Conservation (phyloP, 1,284 basidiomycete species). For the Phellinidium pouzarii region DNA sequence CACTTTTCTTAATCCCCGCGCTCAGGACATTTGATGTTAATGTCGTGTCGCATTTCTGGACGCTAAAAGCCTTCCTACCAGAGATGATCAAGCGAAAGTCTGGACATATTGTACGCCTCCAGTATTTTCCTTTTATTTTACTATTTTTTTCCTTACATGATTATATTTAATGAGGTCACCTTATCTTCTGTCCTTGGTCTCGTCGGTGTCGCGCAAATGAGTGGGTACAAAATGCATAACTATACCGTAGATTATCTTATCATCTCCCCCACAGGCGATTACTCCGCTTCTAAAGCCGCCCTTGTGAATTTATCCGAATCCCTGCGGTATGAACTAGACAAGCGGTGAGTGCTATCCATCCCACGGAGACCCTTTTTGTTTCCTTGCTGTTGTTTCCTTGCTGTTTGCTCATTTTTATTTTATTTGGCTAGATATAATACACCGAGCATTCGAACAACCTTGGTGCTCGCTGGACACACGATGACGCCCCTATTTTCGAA, state of each 20-base stretch:
- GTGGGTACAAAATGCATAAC: constrained; percentile 40
- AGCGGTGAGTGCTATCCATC: constrained; percentile 36
- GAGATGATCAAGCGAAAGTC: constrained; percentile 69
- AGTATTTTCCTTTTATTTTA: constrained; percentile 6
- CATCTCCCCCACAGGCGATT: constrained; percentile 60
- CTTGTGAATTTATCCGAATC: constrained; percentile 70
- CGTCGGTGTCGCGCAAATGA: constrained; percentile 71
- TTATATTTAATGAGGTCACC: constrained; percentile 49
- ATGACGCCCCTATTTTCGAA: constrained; percentile 69
- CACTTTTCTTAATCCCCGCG: constrained; percentile 10
- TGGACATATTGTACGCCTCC: constrained; percentile 76
- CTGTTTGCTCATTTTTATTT: constrained; percentile 17
- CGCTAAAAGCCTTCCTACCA: constrained; percentile 89
- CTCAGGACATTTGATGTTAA: constrained; percentile 86
- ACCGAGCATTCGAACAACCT: constrained; percentile 72
- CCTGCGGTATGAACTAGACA: constrained; percentile 79
- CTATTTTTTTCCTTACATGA: constrained; percentile 5
- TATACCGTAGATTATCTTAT: constrained; percentile 16
- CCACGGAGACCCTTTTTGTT: no score
- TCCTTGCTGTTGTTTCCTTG: no score
- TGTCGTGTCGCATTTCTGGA: constrained; percentile 85
- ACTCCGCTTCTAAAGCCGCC: constrained; percentile 85
- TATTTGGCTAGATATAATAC: constrained; percentile 52
- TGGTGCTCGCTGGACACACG: constrained; percentile 73
- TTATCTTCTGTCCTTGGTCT: constrained; percentile 76